A percentile compares a stretch with the other conserved stretches of the same genome.
These are phyloP conservation scores for Acacia melanoxylon DNA, from an alignment of 306 rosid genomes.

Conservation along the genomic window DNA sequence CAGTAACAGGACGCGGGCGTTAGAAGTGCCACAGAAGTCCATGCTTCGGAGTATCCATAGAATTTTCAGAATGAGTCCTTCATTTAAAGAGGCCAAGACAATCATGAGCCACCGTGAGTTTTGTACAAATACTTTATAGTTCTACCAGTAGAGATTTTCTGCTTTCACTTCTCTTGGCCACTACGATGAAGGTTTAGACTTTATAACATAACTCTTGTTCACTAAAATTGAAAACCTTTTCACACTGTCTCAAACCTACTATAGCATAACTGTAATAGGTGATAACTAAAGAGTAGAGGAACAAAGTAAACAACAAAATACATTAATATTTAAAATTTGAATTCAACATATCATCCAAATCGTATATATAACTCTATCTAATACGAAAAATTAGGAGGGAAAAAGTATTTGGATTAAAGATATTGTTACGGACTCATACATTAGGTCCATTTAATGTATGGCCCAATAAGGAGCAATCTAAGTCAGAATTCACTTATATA, in stretches of 20 bases:
- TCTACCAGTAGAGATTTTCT: background rate
- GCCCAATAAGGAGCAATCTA: too few relatives aligned
- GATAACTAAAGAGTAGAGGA: background rate
- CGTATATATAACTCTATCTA: too few relatives aligned
- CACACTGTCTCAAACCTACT: background rate
- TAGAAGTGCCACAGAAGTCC: background rate
- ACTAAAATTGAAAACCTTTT: background rate
- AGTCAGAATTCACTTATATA: too few relatives aligned
- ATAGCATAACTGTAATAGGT: background rate
- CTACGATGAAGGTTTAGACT: background rate
- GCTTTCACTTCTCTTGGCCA: background rate
- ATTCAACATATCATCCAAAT: too few relatives aligned
- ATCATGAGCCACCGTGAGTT: background rate
- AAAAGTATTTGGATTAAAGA: too few relatives aligned
- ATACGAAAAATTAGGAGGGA: too few relatives aligned
- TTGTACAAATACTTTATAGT: background rate
- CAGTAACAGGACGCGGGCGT: background rate
- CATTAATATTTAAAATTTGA: too few relatives aligned
- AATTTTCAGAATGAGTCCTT: constrained; percentile 12
- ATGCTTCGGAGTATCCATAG: background rate
- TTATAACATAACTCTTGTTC: background rate
- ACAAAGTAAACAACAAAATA: background rate
- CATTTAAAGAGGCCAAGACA: background rate
- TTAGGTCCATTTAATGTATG: too few relatives aligned
- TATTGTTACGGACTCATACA: too few relatives aligned